Conservation (phyloP, 805 yeast genomes). For the Zygotorulaspora florentina region DNA sequence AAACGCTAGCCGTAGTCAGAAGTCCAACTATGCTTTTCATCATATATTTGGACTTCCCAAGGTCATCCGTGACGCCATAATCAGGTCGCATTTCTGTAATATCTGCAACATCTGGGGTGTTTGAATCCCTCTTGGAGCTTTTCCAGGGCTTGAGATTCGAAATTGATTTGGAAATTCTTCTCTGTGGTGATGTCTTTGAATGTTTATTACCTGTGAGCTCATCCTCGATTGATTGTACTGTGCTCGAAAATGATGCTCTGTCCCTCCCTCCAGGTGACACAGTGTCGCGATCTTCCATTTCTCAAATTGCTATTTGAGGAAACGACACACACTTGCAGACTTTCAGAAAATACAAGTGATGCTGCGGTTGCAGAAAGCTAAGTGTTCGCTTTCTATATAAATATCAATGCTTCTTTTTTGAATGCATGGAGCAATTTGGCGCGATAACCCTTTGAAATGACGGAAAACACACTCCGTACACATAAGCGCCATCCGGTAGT, state of each 20-base stretch:
- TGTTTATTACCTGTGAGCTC: not conserved
- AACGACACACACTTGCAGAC: too few species aligned
- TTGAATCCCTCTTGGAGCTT: not conserved
- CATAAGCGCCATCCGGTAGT: too few species aligned
- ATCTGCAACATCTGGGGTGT: not conserved
- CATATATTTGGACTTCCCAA: slow-evolving; percentile 40
- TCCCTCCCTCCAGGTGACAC: not conserved
- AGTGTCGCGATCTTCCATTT: not conserved
- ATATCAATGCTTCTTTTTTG: too few species aligned
- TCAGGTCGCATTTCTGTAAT: slow-evolving; percentile 4
- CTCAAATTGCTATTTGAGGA: not conserved
- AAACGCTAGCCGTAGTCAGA: slow-evolving; percentile 54
- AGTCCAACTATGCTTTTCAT: slow-evolving; percentile 52
- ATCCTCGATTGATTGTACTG: not conserved
- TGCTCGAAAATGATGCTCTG: not conserved
- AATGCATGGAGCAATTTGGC: too few species aligned
- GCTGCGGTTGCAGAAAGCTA: too few species aligned
- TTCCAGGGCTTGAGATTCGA: slow-evolving; percentile 3
- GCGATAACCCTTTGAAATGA: too few species aligned
- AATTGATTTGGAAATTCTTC: slow-evolving; percentile 3
- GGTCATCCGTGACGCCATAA: slow-evolving; percentile 20
- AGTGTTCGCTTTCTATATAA: too few species aligned
- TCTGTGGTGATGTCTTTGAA: not conserved
- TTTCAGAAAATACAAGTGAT: too few species aligned
- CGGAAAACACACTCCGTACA: too few species aligned